A percentile compares a stretch with the other conserved stretches of the same genome.
Evolutionary conservation across 148 eudicot species (phyloP).

Genomic region (Chenopodium berlandieri): DNA sequence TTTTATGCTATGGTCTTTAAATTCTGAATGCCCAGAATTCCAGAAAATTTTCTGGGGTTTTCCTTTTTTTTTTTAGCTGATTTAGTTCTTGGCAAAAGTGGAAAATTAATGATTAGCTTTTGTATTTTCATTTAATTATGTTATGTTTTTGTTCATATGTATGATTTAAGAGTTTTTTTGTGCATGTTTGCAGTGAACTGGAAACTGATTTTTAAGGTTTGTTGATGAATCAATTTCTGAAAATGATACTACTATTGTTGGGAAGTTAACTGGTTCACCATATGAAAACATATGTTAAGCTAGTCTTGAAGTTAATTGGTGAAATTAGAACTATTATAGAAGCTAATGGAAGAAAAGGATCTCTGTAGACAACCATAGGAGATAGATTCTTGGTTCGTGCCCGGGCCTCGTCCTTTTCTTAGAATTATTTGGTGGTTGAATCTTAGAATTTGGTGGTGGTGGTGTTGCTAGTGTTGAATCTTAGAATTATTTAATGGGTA

Average conservation of each 20-base stretch:
- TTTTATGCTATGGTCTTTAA: background rate
- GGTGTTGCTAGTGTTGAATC: background rate
- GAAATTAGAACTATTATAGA: background rate
- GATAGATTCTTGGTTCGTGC: background rate
- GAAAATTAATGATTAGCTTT: background rate
- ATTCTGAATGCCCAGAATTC: background rate
- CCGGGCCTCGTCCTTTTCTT: background rate
- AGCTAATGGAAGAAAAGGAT: background rate
- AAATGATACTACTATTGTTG: background rate
- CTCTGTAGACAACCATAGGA: background rate
- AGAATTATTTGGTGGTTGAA: too few relatives aligned
- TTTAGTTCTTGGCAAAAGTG: background rate
- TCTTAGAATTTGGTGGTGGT: background rate
- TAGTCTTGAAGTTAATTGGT: background rate
- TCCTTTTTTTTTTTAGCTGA: background rate
- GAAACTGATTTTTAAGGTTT: conserved; percentile 14
- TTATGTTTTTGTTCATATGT: background rate
- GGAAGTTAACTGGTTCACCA: background rate
- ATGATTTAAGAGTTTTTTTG: background rate
- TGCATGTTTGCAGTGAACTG: conserved; percentile 26
- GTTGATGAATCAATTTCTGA: conserved; percentile 12
- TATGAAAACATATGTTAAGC: background rate
- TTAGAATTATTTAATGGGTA: conserved; percentile 17
- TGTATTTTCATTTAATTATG: background rate
- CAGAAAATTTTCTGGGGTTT: background rate